A percentile compares a stretch with the other conserved stretches of the same genome.
Conservation (phyloP, 768 basidiomycete species). For the Filobasidium floriforme region DNA sequence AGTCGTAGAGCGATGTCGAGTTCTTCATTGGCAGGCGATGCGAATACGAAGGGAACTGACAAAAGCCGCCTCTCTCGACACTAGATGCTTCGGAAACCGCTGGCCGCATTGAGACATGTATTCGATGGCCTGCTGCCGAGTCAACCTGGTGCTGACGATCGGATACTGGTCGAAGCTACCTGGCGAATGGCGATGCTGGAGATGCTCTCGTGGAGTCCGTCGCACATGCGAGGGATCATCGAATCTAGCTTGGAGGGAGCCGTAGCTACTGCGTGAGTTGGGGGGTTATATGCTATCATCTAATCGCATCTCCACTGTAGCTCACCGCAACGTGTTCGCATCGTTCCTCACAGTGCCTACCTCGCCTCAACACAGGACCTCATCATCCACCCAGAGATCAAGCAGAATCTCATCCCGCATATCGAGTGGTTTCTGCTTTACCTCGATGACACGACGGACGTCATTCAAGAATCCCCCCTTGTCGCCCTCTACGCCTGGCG, state of each 20-base stretch:
- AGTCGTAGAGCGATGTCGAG: slow-evolving; percentile 6
- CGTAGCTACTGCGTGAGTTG: slow-evolving; percentile 32
- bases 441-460: slow-evolving; percentile 16
- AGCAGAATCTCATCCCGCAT: slow-evolving; percentile 24
- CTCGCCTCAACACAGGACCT: slow-evolving; percentile 16
- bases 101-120: background rate
- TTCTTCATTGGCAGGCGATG: background rate
- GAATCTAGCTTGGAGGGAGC: slow-evolving; percentile 33
- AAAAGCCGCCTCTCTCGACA: background rate
- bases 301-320: background rate
- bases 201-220: slow-evolving; percentile 29
- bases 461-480: slow-evolving; percentile 28
- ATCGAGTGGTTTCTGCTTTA: slow-evolving; percentile 28
- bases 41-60: background rate
- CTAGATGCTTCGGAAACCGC: background rate
- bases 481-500: slow-evolving; percentile 33
- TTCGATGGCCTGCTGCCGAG: background rate
- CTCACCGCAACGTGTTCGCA: background rate
- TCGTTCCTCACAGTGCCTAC: background rate
- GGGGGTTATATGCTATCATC: background rate
- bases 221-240: slow-evolving; percentile 34
- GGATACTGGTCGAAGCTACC: slow-evolving; percentile 20
- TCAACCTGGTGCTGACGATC: background rate
- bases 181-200: slow-evolving; percentile 34
- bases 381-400: slow-evolving; percentile 18